Base-by-base conservation (phyloP, 495 filamentous ascomycete species). In the Penicillium subrubescens region DNA sequence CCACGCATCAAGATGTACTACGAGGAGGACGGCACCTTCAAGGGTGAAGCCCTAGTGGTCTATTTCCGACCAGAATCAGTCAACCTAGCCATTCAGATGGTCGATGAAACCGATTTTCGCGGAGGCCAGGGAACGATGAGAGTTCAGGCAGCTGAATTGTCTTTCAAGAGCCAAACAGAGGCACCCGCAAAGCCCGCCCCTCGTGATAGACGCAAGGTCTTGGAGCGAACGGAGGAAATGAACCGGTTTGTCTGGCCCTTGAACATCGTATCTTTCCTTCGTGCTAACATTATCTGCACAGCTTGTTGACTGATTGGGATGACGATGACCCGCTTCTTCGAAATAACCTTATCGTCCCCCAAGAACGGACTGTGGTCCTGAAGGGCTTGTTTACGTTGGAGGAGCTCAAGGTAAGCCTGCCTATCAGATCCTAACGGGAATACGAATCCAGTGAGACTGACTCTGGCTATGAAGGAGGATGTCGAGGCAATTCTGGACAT, bases 21-120 rank as follows among this genome's bases (percentile, higher is more conserved):
- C 8, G 89, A 97, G 73, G 89, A 92, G 10, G 73, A 88, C 2
- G 95, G 92, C 0, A 87, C 85, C 3, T 92, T 96, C 81, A 98
- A 97, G 76, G 96, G 96, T 53, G 94, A 98, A 71, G 93, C 91
- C 8, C 83, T 98, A 15, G 82, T 99, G 35, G 91, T 98, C 37
- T 99, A 93, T 78, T 97, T 97, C 83, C 91, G 94, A 61, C 89
- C 93, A 0, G 92, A 97, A 74, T 93, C 89, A 25, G 94, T 99
- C 67, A 81, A 89, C 19, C 86, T 96, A 67, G 96, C 96, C 6
- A 92, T 97, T 63, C 88, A 92, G 77, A 87, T 97, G 82, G 86
- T 96, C 15, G 94, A 99, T 75, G 96, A 97, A 67, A 90, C 90
- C 7, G 86, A 94, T 55, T 93, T 98, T 71, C 83, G 94, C 52